These are phyloP conservation scores for Gremmenia infestans DNA, from an alignment of 2,329 filamentous ascomycete species.

Conservation along the genomic window DNA sequence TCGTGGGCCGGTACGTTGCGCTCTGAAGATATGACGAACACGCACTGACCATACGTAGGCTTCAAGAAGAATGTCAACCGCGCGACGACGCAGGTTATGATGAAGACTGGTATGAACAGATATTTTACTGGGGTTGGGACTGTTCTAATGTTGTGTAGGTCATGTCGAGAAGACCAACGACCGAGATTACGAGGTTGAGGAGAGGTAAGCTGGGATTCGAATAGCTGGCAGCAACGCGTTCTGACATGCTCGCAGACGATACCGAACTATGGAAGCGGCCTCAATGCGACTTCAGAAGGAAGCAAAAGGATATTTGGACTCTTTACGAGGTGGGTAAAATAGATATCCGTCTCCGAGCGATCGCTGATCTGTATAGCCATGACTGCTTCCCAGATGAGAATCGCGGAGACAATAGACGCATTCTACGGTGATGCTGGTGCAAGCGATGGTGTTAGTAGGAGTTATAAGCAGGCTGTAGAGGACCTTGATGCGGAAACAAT, in stretches of 20 bases:
- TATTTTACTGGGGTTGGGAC: not conserved
- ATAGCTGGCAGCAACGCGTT: not conserved
- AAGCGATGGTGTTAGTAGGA: conserved; percentile 88
- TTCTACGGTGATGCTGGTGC: conserved; percentile 97
- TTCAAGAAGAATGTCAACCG: conserved; percentile 98
- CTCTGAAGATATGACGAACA: not conserved
- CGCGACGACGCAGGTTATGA: conserved; percentile 99
- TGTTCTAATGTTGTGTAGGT: conserved; percentile 42
- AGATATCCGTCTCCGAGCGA: not conserved
- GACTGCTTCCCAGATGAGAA: conserved; percentile 99
- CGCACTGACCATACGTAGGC: conserved; percentile 42
- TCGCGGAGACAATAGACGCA: conserved; percentile 97
- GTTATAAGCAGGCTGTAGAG: conserved; percentile 97
- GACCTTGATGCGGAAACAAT: conserved; percentile 97
- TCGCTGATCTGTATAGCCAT: conserved; percentile 58
- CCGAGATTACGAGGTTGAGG: conserved; percentile 97
- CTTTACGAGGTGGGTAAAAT: conserved; percentile 64
- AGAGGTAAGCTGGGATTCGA: conserved; percentile 53
- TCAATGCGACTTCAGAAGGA: conserved; percentile 92
- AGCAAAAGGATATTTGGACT: conserved; percentile 96
- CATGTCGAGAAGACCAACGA: conserved; percentile 99
- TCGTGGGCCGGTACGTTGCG: conserved; percentile 42
- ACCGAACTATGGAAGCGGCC: conserved; percentile 95
- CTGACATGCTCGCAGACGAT: conserved; percentile 56
- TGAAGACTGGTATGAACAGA: conserved; percentile 76